Evolutionary conservation across 768 basidiomycete genomes (phyloP).

Genomic region (Russula sp.): DNA sequence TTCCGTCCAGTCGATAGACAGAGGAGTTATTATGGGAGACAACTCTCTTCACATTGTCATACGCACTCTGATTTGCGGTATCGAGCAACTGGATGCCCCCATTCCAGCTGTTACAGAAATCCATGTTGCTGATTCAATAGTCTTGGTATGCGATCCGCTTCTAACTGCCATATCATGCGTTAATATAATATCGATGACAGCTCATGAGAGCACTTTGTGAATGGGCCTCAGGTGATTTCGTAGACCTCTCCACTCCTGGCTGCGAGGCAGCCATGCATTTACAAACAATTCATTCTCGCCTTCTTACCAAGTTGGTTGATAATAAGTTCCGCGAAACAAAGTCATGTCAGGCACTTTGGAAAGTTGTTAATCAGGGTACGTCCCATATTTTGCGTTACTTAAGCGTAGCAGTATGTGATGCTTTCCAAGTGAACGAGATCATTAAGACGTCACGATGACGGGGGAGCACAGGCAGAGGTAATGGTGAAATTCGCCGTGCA

Average conservation of each 20-base stretch:
- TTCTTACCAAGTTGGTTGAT: neutral
- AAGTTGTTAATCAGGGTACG: too few species aligned
- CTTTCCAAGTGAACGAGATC: too few species aligned
- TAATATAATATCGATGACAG: neutral
- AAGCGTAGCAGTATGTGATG: too few species aligned
- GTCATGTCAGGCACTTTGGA: neutral
- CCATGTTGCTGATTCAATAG: neutral
- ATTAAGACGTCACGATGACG: too few species aligned
- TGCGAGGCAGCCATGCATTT: neutral
- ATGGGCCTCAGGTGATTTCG: neutral
- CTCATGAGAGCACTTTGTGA: neutral
- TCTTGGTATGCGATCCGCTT: neutral
- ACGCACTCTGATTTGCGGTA: neutral
- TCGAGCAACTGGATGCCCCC: neutral
- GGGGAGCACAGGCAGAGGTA: too few species aligned
- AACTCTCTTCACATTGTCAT: neutral
- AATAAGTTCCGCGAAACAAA: neutral
- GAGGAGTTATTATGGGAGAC: too few species aligned
- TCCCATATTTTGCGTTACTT: too few species aligned
- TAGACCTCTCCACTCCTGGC: neutral
- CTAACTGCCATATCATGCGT: neutral
- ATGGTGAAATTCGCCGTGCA: too few species aligned
- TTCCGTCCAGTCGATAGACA: too few species aligned
- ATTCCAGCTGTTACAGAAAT: neutral
- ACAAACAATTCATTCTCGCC: neutral